A percentile compares a stretch with the other conserved stretches of the same genome.
phyloP scores from a whole-genome alignment of 805 yeast genomes.

The Cyberlindnera galapagoensis region DNA sequence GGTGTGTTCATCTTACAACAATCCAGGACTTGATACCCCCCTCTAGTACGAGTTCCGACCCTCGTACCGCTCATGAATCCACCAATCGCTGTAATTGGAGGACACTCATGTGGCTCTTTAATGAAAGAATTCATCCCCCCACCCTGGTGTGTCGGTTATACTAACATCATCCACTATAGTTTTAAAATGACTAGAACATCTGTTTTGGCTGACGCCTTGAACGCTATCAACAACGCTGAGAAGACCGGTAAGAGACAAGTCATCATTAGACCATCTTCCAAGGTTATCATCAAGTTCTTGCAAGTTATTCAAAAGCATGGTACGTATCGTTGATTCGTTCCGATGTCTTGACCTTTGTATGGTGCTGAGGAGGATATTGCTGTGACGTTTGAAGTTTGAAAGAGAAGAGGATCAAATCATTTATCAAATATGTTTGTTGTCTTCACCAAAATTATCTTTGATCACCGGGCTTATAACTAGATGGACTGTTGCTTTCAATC shows the following conservation, averaged over 20 bases:
- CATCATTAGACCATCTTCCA: constrained; percentile 94
- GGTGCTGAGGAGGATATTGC: too few relatives aligned
- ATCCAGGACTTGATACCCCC: constrained; percentile 25
- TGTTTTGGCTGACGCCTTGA: constrained; percentile 96
- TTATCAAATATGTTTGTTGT: not conserved
- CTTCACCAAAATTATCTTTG: not conserved
- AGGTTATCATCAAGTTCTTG: constrained; percentile 94
- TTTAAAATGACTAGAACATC: constrained; percentile 94
- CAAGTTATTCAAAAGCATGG: constrained; percentile 97
- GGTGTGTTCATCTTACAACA: constrained; percentile 17
- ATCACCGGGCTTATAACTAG: constrained; percentile 96
- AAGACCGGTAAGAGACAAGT: constrained; percentile 99
- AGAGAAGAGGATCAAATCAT: too few relatives aligned
- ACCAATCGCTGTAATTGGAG: constrained; percentile 15
- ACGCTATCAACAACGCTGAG: constrained; percentile 98
- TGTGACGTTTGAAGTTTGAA: too few relatives aligned
- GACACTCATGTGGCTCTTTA: constrained; percentile 42
- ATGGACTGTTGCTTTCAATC: constrained; percentile 82
- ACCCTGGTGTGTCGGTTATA: constrained; percentile 10
- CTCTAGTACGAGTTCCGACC: constrained; percentile 12
- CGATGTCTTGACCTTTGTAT: too few relatives aligned
- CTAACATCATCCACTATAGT: not conserved
- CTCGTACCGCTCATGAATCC: constrained; percentile 39
- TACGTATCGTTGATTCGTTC: constrained; percentile 40
- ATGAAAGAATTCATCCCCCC: not conserved